Conservation (phyloP, 2,329 filamentous ascomycete genomes). For the Cladosporium phlei region DNA sequence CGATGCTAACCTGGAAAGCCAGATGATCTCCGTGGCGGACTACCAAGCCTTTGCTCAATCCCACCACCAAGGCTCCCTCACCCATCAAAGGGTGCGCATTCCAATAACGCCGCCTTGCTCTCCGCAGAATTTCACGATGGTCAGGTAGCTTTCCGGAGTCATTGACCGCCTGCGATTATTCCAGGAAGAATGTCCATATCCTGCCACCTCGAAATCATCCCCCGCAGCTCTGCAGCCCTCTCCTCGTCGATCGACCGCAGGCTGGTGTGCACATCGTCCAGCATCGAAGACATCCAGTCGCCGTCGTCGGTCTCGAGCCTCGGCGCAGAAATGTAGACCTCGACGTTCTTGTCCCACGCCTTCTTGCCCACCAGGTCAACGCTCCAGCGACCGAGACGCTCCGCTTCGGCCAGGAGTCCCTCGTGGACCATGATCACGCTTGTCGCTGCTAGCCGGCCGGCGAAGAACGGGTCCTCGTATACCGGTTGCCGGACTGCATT, state of each 20-base stretch:
- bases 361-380: constrained; percentile 3
- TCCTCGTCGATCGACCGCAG: not conserved
- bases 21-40: too few relatives aligned
- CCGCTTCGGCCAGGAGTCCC: not conserved
- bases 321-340: not conserved
- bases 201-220: constrained; percentile 1
- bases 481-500: not conserved
- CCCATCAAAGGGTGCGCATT: constrained; percentile 4
- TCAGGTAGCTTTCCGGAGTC: too few relatives aligned
- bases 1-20: too few relatives aligned
- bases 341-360: not conserved
- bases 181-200: not conserved
- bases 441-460: not conserved
- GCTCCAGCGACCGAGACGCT: constrained; percentile 2
- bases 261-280: not conserved
- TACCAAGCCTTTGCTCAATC: too few relatives aligned
- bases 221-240: not conserved
- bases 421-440: constrained; percentile 1
- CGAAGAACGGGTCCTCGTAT: not conserved
- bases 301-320: not conserved
- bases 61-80: too few relatives aligned
- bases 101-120: constrained; percentile 1
- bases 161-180: constrained; percentile 2
- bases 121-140: too few relatives aligned
- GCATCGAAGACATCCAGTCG: not conserved